Evolutionary conservation across 331 rosid species (phyloP).

Genomic region (Arachis monticola): DNA sequence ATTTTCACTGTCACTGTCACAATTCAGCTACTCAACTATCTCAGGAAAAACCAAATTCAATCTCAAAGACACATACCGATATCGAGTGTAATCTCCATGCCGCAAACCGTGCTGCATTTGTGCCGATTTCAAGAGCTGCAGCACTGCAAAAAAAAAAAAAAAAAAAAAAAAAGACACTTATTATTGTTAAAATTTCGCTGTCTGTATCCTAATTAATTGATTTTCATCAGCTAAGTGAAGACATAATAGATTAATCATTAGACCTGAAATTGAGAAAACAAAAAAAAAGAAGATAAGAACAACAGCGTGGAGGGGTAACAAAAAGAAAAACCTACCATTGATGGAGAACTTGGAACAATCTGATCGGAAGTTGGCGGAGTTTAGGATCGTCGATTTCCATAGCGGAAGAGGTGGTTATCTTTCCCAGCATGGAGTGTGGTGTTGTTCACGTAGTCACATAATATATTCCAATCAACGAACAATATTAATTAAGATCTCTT

Average conservation of each 20-base stretch:
- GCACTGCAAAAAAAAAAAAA: conserved; percentile 45
- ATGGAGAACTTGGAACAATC: conserved; percentile 72
- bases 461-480: too few relatives aligned
- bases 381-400: conserved; percentile 79
- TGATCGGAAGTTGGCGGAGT: conserved; percentile 54
- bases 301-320: too few relatives aligned
- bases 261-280: not conserved
- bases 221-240: too few relatives aligned
- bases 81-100: conserved; percentile 87
- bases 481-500: too few relatives aligned
- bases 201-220: not conserved
- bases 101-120: conserved; percentile 95
- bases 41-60: too few relatives aligned
- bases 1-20: not conserved
- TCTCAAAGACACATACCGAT: conserved; percentile 55
- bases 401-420: conserved; percentile 52
- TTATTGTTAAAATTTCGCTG: not conserved
- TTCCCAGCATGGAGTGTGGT: conserved; percentile 43
- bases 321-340: conserved; percentile 53
- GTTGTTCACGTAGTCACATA: too few relatives aligned
- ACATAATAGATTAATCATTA: not conserved
- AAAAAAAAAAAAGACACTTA: not conserved
- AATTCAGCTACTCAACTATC: not conserved
- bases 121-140: conserved; percentile 88
- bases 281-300: too few relatives aligned